Conservation (phyloP, 176 grass and related monocot species). For the Musa acuminata region DNA sequence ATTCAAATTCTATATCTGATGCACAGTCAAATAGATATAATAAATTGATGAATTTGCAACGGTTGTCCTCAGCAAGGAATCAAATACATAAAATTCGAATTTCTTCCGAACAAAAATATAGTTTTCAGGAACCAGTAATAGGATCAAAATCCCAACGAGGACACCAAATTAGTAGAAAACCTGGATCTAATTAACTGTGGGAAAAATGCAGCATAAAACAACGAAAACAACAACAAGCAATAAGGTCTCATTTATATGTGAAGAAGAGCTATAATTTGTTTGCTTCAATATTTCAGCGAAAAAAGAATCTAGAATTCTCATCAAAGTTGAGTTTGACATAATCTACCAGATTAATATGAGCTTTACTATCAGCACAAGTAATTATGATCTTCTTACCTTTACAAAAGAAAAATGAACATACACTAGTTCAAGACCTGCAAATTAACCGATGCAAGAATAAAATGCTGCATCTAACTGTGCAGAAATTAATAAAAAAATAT, state of each 20-base stretch:
- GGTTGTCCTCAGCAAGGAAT: not conserved
- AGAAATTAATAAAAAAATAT: not conserved
- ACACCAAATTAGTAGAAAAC: not conserved
- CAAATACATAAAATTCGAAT: not conserved
- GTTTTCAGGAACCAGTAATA: not conserved
- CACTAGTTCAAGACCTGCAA: not conserved
- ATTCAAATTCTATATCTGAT: not conserved
- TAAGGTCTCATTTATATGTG: too few relatives aligned
- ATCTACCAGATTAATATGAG: not conserved
- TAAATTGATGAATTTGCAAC: not conserved
- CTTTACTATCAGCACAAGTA: not conserved
- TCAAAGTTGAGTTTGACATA: not conserved
- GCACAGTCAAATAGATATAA: not conserved
- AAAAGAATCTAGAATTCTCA: not conserved
- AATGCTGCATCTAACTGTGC: too few relatives aligned
- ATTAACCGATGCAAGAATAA: not conserved
- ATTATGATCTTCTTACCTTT: not conserved
- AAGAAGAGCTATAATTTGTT: too few relatives aligned
- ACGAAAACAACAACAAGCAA: not conserved
- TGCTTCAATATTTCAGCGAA: not conserved
- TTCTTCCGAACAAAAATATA: not conserved
- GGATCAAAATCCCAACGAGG: not conserved
- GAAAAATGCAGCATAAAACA: not conserved
- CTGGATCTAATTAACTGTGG: not conserved
- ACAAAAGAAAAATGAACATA: not conserved